Conservation (phyloP, 495 filamentous ascomycete genomes). For the Lasiosphaeria hispida region DNA sequence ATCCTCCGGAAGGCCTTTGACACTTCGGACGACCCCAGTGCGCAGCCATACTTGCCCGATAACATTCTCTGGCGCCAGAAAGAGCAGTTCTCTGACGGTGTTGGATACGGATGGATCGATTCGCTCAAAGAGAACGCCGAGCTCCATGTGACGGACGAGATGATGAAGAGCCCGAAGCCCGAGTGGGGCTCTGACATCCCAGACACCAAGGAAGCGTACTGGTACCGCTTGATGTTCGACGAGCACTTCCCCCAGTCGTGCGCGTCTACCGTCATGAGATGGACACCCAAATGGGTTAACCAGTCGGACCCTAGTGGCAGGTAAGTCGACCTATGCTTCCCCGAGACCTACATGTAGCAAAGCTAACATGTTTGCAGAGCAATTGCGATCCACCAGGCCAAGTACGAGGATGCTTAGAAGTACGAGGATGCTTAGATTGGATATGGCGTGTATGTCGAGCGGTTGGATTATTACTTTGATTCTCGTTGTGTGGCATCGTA, state of each 20-base stretch:
- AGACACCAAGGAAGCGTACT: conserved; percentile 97
- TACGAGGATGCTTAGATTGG: not conserved
- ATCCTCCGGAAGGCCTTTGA: conserved; percentile 97
- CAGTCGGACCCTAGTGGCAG: conserved; percentile 92
- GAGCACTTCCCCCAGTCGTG: conserved; percentile 94
- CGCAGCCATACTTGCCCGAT: conserved; percentile 81
- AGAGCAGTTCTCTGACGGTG: conserved; percentile 98
- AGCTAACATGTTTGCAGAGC: conserved; percentile 49
- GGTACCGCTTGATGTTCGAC: conserved; percentile 98
- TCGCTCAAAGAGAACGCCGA: conserved; percentile 92
- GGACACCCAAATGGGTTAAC: conserved; percentile 97
- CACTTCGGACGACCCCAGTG: conserved; percentile 75
- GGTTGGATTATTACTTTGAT: too few relatives aligned
- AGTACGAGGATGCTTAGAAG: conserved; percentile 51
- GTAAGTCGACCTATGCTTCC: conserved; percentile 46
- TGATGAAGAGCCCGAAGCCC: conserved; percentile 93
- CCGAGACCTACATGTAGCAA: not conserved
- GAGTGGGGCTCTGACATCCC: conserved; percentile 91
- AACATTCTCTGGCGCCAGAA: conserved; percentile 98
- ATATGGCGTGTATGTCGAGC: not conserved
- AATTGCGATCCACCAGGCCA: conserved; percentile 66
- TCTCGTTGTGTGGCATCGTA: too few relatives aligned
- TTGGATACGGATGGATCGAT: conserved; percentile 99
- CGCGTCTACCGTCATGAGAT: conserved; percentile 89
- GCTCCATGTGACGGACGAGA: conserved; percentile 84